Percentiles rank a stretch among this genome's conserved stretches.
Conservation (phyloP, 495 filamentous ascomycete species). For the Aspergillus incahuasiensis region DNA sequence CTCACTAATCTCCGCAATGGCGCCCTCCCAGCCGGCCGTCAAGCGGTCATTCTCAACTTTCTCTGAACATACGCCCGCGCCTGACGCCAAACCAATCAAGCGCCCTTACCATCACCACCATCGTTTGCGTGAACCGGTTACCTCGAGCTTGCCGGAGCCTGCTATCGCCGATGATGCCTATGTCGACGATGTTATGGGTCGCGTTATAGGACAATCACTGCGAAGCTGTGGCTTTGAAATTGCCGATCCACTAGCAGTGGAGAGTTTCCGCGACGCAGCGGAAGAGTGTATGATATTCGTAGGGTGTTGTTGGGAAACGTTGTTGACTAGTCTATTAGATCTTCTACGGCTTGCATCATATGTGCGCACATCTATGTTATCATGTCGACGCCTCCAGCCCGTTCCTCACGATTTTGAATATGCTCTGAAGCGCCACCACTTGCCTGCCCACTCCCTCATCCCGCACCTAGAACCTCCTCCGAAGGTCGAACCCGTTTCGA, state of each 20-base stretch:
- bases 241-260: conserved; percentile 53
- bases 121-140: conserved; percentile 28
- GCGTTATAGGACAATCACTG: conserved; percentile 52
- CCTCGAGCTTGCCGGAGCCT: conserved; percentile 29
- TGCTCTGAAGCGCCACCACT: conserved; percentile 43
- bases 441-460: conserved; percentile 37
- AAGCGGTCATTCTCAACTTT: conserved; percentile 42
- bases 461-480: conserved; percentile 35
- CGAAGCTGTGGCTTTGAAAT: conserved; percentile 54
- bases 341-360: conserved; percentile 51
- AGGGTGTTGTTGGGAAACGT: neutral
- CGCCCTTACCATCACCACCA: conserved; percentile 46
- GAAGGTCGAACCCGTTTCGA: conserved; percentile 26
- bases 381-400: conserved; percentile 54
- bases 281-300: conserved; percentile 56
- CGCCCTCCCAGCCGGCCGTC: conserved; percentile 27
- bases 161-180: conserved; percentile 41
- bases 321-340: conserved; percentile 40
- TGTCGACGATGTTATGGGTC: conserved; percentile 50
- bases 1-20: conserved; percentile 25
- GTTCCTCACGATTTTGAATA: conserved; percentile 67
- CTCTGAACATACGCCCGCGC: conserved; percentile 14
- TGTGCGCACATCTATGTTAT: conserved; percentile 58
- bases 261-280: conserved; percentile 49
- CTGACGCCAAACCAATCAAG: conserved; percentile 40